Evolutionary conservation across 306 rosid species (phyloP), one percentile per base, ranked within the genome.

Genomic region (Styphnolobium japonicum): DNA sequence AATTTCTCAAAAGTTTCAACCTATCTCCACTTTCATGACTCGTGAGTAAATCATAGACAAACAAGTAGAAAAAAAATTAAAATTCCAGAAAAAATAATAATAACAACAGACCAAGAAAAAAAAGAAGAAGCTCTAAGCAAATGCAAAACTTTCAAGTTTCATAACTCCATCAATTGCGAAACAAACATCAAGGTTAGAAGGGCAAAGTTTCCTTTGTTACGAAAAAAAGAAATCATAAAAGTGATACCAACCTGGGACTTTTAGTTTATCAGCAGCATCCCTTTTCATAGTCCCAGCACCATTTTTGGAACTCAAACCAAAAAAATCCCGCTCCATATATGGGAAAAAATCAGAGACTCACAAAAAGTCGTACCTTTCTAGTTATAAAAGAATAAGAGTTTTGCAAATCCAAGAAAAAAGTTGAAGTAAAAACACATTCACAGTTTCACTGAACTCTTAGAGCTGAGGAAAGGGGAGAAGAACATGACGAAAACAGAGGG

Each of bases 271-370:
- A 10, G 34, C 7, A 67, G 82, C 73, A 46, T 86, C 89, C 10
- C 85, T 93, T 43, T 82, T 89, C 10, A 62, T 40, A 18, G 48
- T 19, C 42, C 71, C 33, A 31, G 82, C 71, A 43, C 62, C 82
- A 85, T 49, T 82, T 78, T 80, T 86, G 36, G 86, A 81, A 56
- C 76, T 83, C 82, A 92, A 86, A 61, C 97, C 89, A 82, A 94
- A 62, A 51, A 90, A 92, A 84, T 89, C 93, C 5, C 90, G 84
- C 89, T 94, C 97, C 98, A 94, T 86, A n/a, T n/a, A 6, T 21
- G 33, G 7, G 14, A 12, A 71, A 61, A 43, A 40, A 43, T 67
- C 37, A 73, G 75, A 72, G 64, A 85, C 69, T 70, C 83, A 67
- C 6, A n/a, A 49, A 16, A 0, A 0, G 10, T 25, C 45, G n/a